Percentiles rank a stretch among this genome's conserved stretches.
Evolutionary conservation across 176 grass and related monocot genomes (phyloP).

Genomic region (Bothriochloa decipiens): DNA sequence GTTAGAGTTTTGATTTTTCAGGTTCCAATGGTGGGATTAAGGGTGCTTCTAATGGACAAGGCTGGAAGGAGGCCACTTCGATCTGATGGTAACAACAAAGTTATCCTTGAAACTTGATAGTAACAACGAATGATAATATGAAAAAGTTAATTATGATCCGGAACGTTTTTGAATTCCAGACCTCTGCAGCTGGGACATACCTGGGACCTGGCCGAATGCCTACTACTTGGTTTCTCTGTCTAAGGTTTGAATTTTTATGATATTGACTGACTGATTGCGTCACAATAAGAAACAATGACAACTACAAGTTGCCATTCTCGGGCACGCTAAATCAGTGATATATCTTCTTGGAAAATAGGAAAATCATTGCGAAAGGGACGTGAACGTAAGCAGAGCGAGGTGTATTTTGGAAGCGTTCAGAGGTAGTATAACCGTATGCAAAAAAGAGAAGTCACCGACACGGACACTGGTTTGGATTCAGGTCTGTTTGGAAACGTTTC

Average conservation of each 20-base stretch:
- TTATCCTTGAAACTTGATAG: too few relatives aligned
- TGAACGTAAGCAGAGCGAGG: too few relatives aligned
- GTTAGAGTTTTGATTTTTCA: too few relatives aligned
- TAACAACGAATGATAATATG: too few relatives aligned
- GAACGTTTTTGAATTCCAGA: constrained; percentile 26
- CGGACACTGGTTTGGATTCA: not conserved
- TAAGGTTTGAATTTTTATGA: constrained; percentile 46
- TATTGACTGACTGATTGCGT: not conserved
- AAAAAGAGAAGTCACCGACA: too few relatives aligned
- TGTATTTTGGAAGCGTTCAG: too few relatives aligned
- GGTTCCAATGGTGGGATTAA: too few relatives aligned
- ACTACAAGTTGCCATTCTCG: not conserved
- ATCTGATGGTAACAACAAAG: too few relatives aligned
- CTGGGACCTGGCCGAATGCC: constrained; percentile 71
- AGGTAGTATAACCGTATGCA: too few relatives aligned
- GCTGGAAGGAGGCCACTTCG: too few relatives aligned
- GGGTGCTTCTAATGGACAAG: too few relatives aligned
- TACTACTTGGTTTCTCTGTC: constrained; percentile 70
- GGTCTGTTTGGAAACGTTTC: not conserved
- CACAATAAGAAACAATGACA: not conserved
- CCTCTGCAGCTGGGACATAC: constrained; percentile 81
- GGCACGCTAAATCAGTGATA: not conserved
- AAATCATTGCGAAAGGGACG: not conserved
- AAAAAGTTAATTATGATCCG: not conserved
- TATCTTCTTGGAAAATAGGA: constrained; percentile 47